These are phyloP conservation scores for Backusella tarrabulga DNA, from an alignment of 192 early-diverging fungal genomes.

Conservation along the genomic window DNA sequence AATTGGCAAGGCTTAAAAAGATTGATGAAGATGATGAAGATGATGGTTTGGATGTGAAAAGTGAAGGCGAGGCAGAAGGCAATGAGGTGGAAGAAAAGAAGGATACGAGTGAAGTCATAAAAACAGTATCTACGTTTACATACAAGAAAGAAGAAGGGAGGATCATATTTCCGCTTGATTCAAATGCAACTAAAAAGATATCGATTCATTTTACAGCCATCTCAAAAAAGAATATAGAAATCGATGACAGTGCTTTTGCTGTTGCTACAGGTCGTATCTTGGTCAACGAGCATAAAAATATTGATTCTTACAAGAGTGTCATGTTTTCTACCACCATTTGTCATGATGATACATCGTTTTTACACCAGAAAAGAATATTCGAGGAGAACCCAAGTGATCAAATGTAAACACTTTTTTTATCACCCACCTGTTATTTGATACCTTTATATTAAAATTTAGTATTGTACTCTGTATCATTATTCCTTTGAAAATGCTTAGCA, in stretches of 20 bases:
- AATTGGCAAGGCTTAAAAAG: slow-evolving; percentile 56
- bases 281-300: slow-evolving; percentile 81
- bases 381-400: not conserved
- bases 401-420: not conserved
- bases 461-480: no score
- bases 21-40: not conserved
- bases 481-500: no score
- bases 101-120: not conserved
- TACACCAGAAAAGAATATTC: not conserved
- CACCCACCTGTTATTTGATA: no score
- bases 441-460: no score
- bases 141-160: slow-evolving; percentile 53
- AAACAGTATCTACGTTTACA: not conserved
- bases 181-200: slow-evolving; percentile 63
- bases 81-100: not conserved
- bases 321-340: slow-evolving; percentile 56
- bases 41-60: not conserved
- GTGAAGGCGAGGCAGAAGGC: not conserved
- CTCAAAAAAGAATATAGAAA: slow-evolving; percentile 1
- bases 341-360: slow-evolving; percentile 32
- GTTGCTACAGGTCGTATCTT: slow-evolving; percentile 55
- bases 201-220: slow-evolving; percentile 58
- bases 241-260: not conserved
- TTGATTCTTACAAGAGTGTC: slow-evolving; percentile 67
- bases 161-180: slow-evolving; percentile 64